Base-by-base conservation (phyloP, 495 filamentous ascomycete genomes). In the Neurospora sublineolata region DNA sequence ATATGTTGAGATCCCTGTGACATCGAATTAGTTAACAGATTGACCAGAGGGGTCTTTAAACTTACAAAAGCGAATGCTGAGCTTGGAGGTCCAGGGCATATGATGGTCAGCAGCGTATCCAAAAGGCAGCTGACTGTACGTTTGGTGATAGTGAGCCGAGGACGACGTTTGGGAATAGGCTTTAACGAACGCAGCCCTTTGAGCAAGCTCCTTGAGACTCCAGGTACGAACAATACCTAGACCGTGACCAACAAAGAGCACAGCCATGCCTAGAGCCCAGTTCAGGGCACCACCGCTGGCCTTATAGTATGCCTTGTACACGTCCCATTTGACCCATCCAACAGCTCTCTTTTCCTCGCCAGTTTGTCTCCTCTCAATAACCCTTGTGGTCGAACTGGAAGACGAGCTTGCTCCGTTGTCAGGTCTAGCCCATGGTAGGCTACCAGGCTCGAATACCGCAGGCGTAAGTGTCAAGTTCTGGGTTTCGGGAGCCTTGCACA, bases 221-320 rank as follows among this genome's bases (percentile, higher is more conserved):
- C 76, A 77, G 0, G 73, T 74, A 42, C 83, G 76, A 27, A 72
- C 74, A 44, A 75, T 44, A 69, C 83, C 73, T 3, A 88, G 38
- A 11, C 74, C 70, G 76, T 88, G 82, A 70, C 86, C 81, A 16
- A 78, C 20, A 6, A 81, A 67, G 71, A 87, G 87, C 2, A 82
- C 69, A 11, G 79, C 44, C 12, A 89, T 58, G 4, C 84, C 80
- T 0, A 85, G 68, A 3, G 78, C 39, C 89, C 89, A 91, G 67
- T 84, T 84, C 44, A 79, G 73, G 20, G 80, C 77, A 1, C 89
- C 89, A 58, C 89, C 90, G 75, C 84, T 86, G 0, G 86, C 81
- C 18, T 80, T 82, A 30, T 91, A 75, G 72, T 92, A 93, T 9
- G 83, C 80, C 33, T 79, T 78, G 73, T 91, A 92, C 3, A 92